Base-by-base conservation (phyloP, 2,329 filamentous ascomycete genomes). In the Ophiostoma novo-ulmi region DNA sequence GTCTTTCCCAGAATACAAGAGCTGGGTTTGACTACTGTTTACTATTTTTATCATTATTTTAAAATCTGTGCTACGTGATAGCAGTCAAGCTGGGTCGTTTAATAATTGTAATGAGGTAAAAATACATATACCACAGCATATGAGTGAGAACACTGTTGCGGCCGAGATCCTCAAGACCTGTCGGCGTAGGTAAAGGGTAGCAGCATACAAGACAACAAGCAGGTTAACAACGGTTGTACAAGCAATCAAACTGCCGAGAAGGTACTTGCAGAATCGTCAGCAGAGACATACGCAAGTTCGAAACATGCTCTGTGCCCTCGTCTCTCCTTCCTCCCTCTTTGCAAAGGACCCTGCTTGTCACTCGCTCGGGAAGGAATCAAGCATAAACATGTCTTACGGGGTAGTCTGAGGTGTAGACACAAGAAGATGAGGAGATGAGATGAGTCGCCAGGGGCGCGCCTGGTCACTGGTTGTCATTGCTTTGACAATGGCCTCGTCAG, bases 201-300 rank as follows among this genome's bases (percentile, higher is more conserved):
- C 22, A 26, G 52, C n/a, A 58, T 58, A 5, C 52, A 10, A 58
- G 52, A 58, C 52, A 26, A 8, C 22, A 58, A 26, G 11, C 5
- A 26, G 13, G 35, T 26, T 35, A 13, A 35, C 14, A 8, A 17
- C 11, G 3, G 63, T 41, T 14, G 10, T 36, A 66, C 17, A 66
- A 26, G 63, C 36, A 41, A 66, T 66, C 38, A 66, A 66, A 66
- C 63, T 66, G 26, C 63, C 63, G 63, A 66, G 63, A 20, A 41
- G 35, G 17, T 58, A 58, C 8, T 22, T 26, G n/a, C 52, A 58
- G 52, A 58, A 22, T 26, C 52, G 14, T 58, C n/a, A 22, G 52
- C 22, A 58, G 52, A 58, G 52, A 58, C 52, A 58, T 14, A 8
- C 52, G 22, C 52, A 58, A 13, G 22, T 4, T 22, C 52, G 22